Percentiles rank a stretch among this genome's conserved stretches.
Evolutionary conservation across 2,329 filamentous ascomycete species (phyloP).

Genomic region (Pseudocercospora macadamiae): DNA sequence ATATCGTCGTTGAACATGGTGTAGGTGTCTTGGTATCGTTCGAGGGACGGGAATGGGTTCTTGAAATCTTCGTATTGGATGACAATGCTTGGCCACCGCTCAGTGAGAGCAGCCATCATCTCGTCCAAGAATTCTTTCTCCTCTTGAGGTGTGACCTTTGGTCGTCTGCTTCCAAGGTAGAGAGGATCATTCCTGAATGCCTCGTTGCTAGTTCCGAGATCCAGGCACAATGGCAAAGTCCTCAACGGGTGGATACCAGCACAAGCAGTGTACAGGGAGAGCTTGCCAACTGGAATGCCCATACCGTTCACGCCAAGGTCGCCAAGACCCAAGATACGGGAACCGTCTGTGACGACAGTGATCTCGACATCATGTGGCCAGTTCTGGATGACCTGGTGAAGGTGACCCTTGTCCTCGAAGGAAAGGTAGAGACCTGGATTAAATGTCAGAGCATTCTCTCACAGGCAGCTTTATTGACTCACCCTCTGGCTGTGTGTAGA

Average conservation of each 20-base stretch:
- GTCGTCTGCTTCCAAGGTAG: conserved; percentile 86
- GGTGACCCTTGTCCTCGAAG: conserved; percentile 88
- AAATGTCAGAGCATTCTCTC: neutral
- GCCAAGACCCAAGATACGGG: conserved; percentile 86
- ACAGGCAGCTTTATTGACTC: conserved; percentile 23
- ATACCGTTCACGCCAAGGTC: conserved; percentile 97
- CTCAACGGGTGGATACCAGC: conserved; percentile 85
- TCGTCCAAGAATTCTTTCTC: conserved; percentile 95
- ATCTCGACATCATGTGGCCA: conserved; percentile 96
- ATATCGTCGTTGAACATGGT: conserved; percentile 99
- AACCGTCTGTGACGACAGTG: conserved; percentile 94
- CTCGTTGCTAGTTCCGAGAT: conserved; percentile 67
- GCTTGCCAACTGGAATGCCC: conserved; percentile 96
- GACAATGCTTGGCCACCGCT: conserved; percentile 72
- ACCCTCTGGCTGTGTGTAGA: conserved; percentile 93
- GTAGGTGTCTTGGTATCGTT: conserved; percentile 84
- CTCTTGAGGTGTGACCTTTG: conserved; percentile 75
- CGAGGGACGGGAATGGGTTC: conserved; percentile 91
- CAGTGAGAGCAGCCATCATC: conserved; percentile 88
- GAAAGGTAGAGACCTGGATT: conserved; percentile 79
- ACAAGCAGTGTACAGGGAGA: conserved; percentile 91
- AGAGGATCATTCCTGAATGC: conserved; percentile 74
- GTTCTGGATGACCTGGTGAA: conserved; percentile 84
- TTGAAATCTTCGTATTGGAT: conserved; percentile 99
- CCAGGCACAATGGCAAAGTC: conserved; percentile 65